Base-by-base conservation (phyloP, 2,329 filamentous ascomycete genomes). In the Chaetothyriales sp. region DNA sequence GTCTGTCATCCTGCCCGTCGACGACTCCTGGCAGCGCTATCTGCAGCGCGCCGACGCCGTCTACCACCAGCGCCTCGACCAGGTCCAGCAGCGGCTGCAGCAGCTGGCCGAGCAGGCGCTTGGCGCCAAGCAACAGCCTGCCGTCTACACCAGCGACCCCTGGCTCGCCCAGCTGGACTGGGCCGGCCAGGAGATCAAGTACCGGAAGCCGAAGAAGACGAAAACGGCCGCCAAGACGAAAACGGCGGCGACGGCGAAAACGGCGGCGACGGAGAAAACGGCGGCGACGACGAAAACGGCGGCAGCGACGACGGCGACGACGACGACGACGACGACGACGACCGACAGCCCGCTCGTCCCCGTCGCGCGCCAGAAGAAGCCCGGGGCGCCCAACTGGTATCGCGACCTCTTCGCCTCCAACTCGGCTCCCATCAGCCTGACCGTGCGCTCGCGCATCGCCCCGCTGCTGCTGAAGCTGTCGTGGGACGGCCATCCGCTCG, bases 141-240 rank as follows among this genome's bases (percentile, higher is more conserved):
- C 83, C 20, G 74, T 82, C 46, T 95, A 87, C 71, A 71, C 74
- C 51, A 83, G 77, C 43, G 90, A 98, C 63, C 87, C 89, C 4
- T 98, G 94, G 94, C 69, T 98, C 62, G 78, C 77, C 57, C 92
- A 98, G 71, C 77, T 98, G 49, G 89, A 98, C 71, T 98, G 92
- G 92, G 86, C 86, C 0, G 88, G 87, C 2, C 89, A 97, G 67
- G 87, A 94, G 66, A 76, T 95, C 56, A 89, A 80, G 64, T 92
- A 90, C 85, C 82, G 81, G 19, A 97, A 95, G 65, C 85, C 83
- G 2, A 95, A 92, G 71, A 89, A 85, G 68, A 95, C 8, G 87
- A 94, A 51, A n/a, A n/a, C n/a, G n/a, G n/a, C n/a, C n/a, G n/a
- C n/a, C n/a, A 95, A 66, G 74, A 72, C 8, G 87, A 94, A 51